These are phyloP conservation scores for Athelia psychrophila DNA, from an alignment of 1,284 basidiomycete genomes.

Conservation along the genomic window DNA sequence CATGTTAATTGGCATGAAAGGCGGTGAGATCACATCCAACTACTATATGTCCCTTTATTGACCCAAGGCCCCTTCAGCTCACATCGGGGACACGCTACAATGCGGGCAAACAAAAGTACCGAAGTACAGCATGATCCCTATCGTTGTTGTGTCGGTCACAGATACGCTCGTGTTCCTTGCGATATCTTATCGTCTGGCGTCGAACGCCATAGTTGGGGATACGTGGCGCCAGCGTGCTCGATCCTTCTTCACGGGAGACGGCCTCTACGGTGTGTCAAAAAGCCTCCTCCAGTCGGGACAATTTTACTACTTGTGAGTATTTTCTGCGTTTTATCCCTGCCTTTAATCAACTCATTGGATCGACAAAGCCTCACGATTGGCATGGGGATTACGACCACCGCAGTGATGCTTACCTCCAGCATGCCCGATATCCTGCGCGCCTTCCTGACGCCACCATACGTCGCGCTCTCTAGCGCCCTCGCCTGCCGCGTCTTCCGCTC, in stretches of 20 bases:
- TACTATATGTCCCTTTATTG: neutral
- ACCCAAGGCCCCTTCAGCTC: neutral
- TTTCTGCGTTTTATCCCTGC: neutral
- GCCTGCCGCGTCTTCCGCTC: constrained; percentile 24
- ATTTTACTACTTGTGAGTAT: constrained; percentile 29
- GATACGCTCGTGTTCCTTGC: constrained; percentile 30
- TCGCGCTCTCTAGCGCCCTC: constrained; percentile 24
- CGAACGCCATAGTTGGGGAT: constrained; percentile 6
- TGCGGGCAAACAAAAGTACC: constrained; percentile 21
- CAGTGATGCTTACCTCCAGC: constrained; percentile 15
- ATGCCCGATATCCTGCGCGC: constrained; percentile 13
- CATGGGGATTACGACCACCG: constrained; percentile 16
- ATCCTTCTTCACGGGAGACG: constrained; percentile 19
- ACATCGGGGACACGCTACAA: constrained; percentile 24
- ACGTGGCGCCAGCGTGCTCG: constrained; percentile 8
- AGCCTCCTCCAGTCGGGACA: constrained; percentile 27
- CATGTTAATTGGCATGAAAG: constrained; percentile 18
- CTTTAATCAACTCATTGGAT: neutral
- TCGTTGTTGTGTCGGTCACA: constrained; percentile 20
- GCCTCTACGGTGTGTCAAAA: constrained; percentile 23
- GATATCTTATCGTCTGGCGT: constrained; percentile 23
- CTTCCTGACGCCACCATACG: constrained; percentile 20
- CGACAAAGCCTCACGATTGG: constrained; percentile 18
- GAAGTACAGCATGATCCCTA: constrained; percentile 13
- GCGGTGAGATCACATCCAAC: neutral